Evolutionary conservation across 176 grass and related monocot genomes (phyloP), one percentile per base, ranked within the genome.

Genomic region (Rhynchospora breviuscula): DNA sequence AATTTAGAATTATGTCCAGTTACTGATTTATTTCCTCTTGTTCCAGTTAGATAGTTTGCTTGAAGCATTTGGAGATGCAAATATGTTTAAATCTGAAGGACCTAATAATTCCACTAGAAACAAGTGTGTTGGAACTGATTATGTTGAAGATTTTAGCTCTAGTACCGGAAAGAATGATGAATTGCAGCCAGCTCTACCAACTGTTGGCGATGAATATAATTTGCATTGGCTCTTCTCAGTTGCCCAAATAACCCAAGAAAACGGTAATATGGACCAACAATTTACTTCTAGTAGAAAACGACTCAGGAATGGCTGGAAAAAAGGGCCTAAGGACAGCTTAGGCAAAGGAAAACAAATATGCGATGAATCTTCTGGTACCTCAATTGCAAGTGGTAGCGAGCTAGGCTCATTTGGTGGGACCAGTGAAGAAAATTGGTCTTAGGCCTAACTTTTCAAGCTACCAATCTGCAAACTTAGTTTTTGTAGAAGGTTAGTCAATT

Each of bases 341-440:
- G 14, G 19, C 15, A 75, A 75, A 75, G 70, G 70, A 45, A 75
- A 75, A 75, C 44, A 51, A 75, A 75, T 11, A 75, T 45, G 15
- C 14, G 70, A 51, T 8, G 19, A 75, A 35, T 75, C 70, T 47
- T 75, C 70, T 45, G 70, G 43, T 3, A 75, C 14, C 6, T 75
- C 70, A 21, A 47, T 46, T 75, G 70, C 44, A 74, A 21, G 9
- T 75, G 70, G 47, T 35, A 75, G 70, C 19, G 70, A 75, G 15
- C 43, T 51, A 3, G 70, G 70, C 19, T 75, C 70, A 45, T 75
- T 75, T 75, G 70, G 69, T 44, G 69, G 69, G 17, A 74, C 35
- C 46, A 75, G 70, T 75, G 23, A 65, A 65, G 61, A 63, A 13
- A 11, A 65, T 12, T 65, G 63, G 63, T 31, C 63, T 65, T 65